Base-by-base conservation (phyloP, 2,329 filamentous ascomycete genomes). In the Fusarium coicis region DNA sequence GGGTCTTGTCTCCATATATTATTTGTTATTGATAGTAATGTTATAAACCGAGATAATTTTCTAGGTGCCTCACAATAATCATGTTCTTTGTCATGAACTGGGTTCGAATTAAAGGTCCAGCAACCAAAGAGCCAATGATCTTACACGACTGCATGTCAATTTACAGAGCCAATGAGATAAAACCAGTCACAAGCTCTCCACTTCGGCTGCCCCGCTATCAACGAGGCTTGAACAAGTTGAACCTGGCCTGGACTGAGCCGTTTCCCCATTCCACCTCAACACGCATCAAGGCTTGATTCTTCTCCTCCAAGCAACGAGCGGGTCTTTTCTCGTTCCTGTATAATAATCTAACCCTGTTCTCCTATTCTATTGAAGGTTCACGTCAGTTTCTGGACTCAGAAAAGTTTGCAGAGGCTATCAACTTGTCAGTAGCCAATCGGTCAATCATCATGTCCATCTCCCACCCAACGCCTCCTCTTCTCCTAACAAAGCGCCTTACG, bases 401-500 rank as follows among this genome's bases (percentile, higher is more conserved):
- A 58, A 37, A 49, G 39, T 19, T 14, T 16, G 23, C 26, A 42
- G 34, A 28, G 36, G 42, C 56, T n/a, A 54, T 28, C 47, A 26
- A 37, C 55, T 54, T 57, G 44, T 40, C 43, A 44, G 16, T 18
- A 30, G 34, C 46, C 23, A 44, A 36, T 34, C 30, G 16, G 53
- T 57, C 23, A 37, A 44, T 62, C 53, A 26, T 56, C 66, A 84
- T 84, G 82, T 80, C 83, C 50, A 75, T 80, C 66, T 76, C 80
- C 26, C 78, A 78, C 55, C 83, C 85, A 30, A 85, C 87, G 42
- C 87, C 88, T 42, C 88, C 88, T 32, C 85, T 90, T 65, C 85
- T 94, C 82, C 85, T 94, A 68, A 91, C 88, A 40, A 91, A 91
- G 80, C 89, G 89, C 69, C 86, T 92, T 73, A 90, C 89, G 34